Base-by-base conservation (phyloP, 2,329 filamentous ascomycete genomes). In the Tolypocladium inflatum region DNA sequence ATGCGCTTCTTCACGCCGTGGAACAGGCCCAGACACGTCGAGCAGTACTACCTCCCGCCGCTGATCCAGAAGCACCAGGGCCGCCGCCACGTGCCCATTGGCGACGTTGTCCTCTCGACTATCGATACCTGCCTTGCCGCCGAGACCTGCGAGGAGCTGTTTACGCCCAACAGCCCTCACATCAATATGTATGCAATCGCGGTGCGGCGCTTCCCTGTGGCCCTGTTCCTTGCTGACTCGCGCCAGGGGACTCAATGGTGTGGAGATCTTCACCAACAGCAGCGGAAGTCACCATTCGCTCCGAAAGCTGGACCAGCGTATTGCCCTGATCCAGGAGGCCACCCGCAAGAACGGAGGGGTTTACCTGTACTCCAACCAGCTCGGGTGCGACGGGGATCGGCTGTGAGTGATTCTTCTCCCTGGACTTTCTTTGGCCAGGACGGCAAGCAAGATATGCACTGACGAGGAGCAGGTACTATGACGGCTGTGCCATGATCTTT, bases 1-100 rank as follows among this genome's bases (percentile, higher is more conserved):
- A 50, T 51, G 10, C 45, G 57, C n/a, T 51, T 45, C 48, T 58
- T 58, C 41, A 58, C 57, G n/a, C 45, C 57, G 2, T 58, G 57
- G 57, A 35, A n/a, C 33, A 48, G 52, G 48, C 37, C 37, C 4
- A 8, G 54, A 5, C 37, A 53, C 15, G 43, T 56, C 13, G 57
- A 58, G 37, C 33, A 30, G 26, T 56, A 58, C 50, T 53, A 56
- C 30, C 57, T 58, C 13, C 45, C 45, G 15, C 45, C 45, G 23
- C 45, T 2, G 2, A 48, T 48, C 45, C 45, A 48, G 45, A 19
- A 48, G 45, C 45, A 48, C 23, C 45, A 48, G 23, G 45, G 45
- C 45, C 26, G 45, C 7, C 45, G 45, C 23, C 45, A 48, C 15
- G 45, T 48, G 13, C 45, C 45, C 15, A 48, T 48, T 13, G 45